These are phyloP conservation scores for Diaporthe aspalathi DNA, from an alignment of 2,329 filamentous ascomycete species.

Conservation along the genomic window DNA sequence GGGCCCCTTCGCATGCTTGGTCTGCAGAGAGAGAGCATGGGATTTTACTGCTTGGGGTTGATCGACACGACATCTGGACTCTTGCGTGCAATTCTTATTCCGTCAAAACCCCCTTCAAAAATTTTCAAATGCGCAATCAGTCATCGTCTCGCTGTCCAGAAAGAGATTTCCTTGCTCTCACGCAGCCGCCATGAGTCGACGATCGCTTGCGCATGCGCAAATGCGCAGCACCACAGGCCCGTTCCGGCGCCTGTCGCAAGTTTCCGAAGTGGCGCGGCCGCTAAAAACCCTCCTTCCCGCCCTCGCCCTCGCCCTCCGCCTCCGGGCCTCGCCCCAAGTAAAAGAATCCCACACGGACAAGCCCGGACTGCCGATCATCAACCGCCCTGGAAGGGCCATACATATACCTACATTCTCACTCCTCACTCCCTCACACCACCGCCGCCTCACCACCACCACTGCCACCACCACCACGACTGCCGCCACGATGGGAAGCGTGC, in stretches of 20 bases:
- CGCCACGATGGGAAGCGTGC: constrained; percentile 16
- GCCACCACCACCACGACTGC: too few species aligned
- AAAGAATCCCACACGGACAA: constrained; percentile 2
- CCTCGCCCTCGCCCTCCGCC: neutral
- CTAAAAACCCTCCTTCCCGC: neutral
- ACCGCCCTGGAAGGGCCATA: neutral
- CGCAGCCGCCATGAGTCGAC: constrained; percentile 17
- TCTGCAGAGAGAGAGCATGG: too few species aligned
- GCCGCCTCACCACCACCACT: neutral
- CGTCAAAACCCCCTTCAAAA: neutral
- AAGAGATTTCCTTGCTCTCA: neutral
- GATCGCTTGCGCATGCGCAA: neutral
- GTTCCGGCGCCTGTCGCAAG: constrained; percentile 2
- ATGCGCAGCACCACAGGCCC: constrained; percentile 16
- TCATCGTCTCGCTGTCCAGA: neutral
- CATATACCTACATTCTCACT: too few species aligned
- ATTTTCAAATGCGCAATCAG: neutral
- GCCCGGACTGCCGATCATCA: neutral
- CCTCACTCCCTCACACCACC: neutral
- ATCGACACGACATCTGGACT: neutral
- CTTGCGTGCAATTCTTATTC: neutral
- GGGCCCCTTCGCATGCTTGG: neutral
- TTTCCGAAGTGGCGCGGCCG: neutral
- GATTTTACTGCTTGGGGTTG: too few species aligned
- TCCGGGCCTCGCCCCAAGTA: neutral